Evolutionary conservation across 106 monocot genomes (phyloP), one percentile per base, ranked within the genome.

Genomic region (Dactylorhiza incarnata): DNA sequence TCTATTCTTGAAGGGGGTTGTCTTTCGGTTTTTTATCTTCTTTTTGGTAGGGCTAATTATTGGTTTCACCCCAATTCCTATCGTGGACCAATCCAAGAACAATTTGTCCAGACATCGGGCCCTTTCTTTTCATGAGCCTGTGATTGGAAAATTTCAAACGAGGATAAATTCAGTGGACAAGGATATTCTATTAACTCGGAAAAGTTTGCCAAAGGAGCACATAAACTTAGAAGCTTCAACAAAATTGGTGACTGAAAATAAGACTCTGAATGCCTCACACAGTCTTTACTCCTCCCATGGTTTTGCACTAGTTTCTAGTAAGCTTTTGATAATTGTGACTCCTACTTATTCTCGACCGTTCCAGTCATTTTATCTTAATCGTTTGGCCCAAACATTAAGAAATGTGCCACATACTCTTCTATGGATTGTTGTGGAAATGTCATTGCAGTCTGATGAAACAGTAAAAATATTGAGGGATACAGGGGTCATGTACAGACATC

Each of bases 401-500:
- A 75, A 68, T 29, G 29, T 29, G 29, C 29, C 29, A 2, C 29
- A 29, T 29, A 0, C 29, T 29, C 29, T 29, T 29, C 29, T 29
- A 29, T 29, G 29, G 29, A 29, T 29, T 29, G 29, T 29, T 29
- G 29, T 29, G n/a, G 92, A 92, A 65, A 83, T 81, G 83, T 73
- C 84, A 13, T 70, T 73, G 45, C 89, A 87, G 72, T 92, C 89
- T 22, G 48, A 51, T 63, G 89, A 92, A 73, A 89, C 89, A 48
- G 85, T 87, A 67, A 78, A 70, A 49, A 77, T 89, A 44, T 78
- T 92, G 83, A 89, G 87, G 72, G 76, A 74, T 22, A 80, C 85
- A 11, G 92, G 92, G 53, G 73, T 89, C 62, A 87, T 92, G 89
- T 89, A 87, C 56, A 87, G 92, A 53, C 92, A 92, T 87, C 87